Conservation (phyloP, 2,329 filamentous ascomycete species). For the Talaromyces verruculosus region DNA sequence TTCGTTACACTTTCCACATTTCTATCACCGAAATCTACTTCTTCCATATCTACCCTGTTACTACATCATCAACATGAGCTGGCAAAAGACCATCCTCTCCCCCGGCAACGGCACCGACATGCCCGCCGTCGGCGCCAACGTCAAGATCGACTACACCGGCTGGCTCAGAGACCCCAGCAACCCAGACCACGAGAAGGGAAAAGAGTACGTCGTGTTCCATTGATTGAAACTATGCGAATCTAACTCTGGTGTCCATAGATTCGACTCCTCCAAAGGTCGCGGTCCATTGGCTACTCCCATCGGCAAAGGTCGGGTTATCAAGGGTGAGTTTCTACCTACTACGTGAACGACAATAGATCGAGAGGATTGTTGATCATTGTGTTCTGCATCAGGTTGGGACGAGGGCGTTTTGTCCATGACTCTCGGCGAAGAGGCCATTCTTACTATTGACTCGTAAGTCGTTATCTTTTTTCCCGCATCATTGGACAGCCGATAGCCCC, state of each 20-base stretch:
- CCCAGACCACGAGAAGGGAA: conserved; percentile 64
- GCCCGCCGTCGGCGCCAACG: conserved; percentile 67
- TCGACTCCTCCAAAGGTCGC: conserved; percentile 76
- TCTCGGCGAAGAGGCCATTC: conserved; percentile 82
- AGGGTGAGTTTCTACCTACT: conserved; percentile 58
- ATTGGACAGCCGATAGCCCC: not conserved
- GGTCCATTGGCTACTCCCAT: conserved; percentile 76
- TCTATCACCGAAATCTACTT: not conserved
- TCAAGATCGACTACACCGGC: conserved; percentile 89
- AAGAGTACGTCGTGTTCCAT: conserved; percentile 55
- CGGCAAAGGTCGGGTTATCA: conserved; percentile 81
- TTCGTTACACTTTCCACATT: not conserved
- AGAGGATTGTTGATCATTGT: not conserved
- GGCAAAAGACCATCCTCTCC: conserved; percentile 61
- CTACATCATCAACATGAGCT: conserved; percentile 55
- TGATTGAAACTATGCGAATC: conserved; percentile 15
- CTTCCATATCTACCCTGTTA: not conserved
- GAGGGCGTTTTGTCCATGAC: conserved; percentile 84
- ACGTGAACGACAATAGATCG: not conserved
- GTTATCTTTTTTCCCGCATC: conserved; percentile 19
- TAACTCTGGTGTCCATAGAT: conserved; percentile 56
- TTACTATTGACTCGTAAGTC: conserved; percentile 75
- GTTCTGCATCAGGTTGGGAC: conserved; percentile 65
- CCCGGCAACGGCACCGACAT: conserved; percentile 62
- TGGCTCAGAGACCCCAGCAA: conserved; percentile 69